Percentiles rank a stretch among this genome's conserved stretches.
Conservation (phyloP, 345 rosid species). For the Gossypioides kirkii region DNA sequence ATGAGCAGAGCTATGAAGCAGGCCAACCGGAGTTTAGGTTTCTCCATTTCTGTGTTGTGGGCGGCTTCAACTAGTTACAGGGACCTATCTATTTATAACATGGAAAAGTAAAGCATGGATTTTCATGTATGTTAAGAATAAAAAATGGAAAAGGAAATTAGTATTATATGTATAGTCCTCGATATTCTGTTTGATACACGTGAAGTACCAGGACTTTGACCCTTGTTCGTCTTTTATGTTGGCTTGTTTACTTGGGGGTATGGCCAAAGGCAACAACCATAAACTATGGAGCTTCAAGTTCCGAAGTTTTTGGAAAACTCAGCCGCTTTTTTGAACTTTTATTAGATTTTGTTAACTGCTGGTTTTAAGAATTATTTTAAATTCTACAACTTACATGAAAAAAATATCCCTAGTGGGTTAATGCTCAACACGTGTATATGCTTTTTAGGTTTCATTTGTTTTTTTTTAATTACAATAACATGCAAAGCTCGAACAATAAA, state of each 20-base stretch:
- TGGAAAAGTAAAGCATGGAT: not conserved
- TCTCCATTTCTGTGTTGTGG: slow-evolving; percentile 5
- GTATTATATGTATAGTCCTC: not conserved
- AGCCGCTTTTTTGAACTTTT: not conserved
- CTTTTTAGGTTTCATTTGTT: too few relatives aligned
- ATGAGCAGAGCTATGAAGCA: slow-evolving; percentile 10
- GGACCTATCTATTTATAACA: not conserved
- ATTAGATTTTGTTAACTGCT: not conserved
- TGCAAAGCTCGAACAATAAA: too few relatives aligned
- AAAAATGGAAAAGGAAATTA: not conserved
- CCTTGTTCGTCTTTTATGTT: not conserved
- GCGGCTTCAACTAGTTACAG: not conserved
- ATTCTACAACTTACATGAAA: not conserved
- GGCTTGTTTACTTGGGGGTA: not conserved
- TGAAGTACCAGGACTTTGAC: not conserved
- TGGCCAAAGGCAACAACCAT: not conserved
- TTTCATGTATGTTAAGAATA: not conserved
- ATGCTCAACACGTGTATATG: too few relatives aligned
- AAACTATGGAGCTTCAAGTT: not conserved
- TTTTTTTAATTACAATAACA: too few relatives aligned
- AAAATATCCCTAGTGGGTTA: too few relatives aligned
- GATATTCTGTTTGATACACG: not conserved
- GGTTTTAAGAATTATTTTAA: not conserved
- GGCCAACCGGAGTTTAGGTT: not conserved
- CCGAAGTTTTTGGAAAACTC: not conserved